phyloP scores from a whole-genome alignment of 192 early-diverging fungal genomes.

The Rhizophlyctis rosea region DNA sequence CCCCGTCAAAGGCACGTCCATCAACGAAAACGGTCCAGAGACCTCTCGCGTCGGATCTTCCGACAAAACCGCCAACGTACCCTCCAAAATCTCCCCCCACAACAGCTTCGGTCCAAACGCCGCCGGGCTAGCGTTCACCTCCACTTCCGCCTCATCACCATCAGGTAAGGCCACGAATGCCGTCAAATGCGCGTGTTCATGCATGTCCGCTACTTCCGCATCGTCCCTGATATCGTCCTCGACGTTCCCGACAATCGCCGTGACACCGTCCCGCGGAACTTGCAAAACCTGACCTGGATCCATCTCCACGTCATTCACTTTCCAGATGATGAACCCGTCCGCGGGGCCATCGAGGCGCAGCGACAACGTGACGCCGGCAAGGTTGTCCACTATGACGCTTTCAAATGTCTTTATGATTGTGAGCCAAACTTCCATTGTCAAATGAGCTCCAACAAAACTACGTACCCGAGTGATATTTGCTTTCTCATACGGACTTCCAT shows the following conservation, averaged over 20 bases:
- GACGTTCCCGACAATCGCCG: not conserved
- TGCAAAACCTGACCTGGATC: not conserved
- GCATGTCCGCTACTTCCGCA: not conserved
- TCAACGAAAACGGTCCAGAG: not conserved
- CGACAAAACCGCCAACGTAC: not conserved
- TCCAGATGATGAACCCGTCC: slow-evolving; percentile 1
- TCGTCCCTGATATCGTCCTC: not conserved
- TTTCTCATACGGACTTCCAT: slow-evolving; percentile 1
- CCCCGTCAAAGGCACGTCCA: not conserved
- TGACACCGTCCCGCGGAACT: not conserved
- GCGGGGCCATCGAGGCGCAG: not conserved
- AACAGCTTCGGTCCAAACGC: slow-evolving; percentile 4
- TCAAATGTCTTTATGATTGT: slow-evolving; percentile 13
- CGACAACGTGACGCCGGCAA: slow-evolving; percentile 6
- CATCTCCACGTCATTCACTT: slow-evolving; percentile 5
- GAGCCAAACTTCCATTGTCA: not conserved
- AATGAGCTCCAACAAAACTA: not conserved
- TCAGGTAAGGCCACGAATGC: not conserved
- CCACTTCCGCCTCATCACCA: not conserved
- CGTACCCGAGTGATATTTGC: too few relatives aligned
- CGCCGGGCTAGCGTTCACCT: not conserved
- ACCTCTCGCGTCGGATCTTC: not conserved
- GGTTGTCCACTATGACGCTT: slow-evolving; percentile 19
- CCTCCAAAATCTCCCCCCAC: not conserved
- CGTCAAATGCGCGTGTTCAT: not conserved